Conservation (phyloP, 208 protist species). For the Trypanosoma vivax region DNA sequence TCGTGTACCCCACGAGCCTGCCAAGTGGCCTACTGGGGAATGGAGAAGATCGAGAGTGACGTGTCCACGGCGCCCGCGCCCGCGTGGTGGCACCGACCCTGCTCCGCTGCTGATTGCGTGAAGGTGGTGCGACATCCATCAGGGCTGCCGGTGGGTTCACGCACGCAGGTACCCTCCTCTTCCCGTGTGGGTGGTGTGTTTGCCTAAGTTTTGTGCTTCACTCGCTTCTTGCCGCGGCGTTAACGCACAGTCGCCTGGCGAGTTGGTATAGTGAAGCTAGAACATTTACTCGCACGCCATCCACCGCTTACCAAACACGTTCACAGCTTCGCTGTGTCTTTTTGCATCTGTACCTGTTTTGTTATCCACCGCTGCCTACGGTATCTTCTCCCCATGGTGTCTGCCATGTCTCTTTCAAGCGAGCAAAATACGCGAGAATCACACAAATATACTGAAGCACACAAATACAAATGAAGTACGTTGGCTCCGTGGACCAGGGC, state of each 20-base stretch:
- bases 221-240: slow-evolving; percentile 29
- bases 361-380: not conserved
- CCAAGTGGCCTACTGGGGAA: slow-evolving; percentile 24
- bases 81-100: slow-evolving; percentile 10
- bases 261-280: slow-evolving; percentile 45
- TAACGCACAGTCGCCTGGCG: slow-evolving; percentile 8
- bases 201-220: slow-evolving; percentile 6
- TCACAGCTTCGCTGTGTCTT: not conserved
- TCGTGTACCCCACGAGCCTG: slow-evolving; percentile 23
- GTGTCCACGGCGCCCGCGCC: not conserved
- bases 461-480: slow-evolving; percentile 44
- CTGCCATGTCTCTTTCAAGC: not conserved
- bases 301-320: not conserved
- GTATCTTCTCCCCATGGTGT: not conserved
- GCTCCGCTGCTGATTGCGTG: slow-evolving; percentile 12
- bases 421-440: too few species aligned
- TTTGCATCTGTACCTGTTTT: not conserved
- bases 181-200: slow-evolving; percentile 19
- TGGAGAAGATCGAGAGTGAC: slow-evolving; percentile 28
- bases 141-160: slow-evolving; percentile 16
- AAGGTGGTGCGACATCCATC: slow-evolving; percentile 19
- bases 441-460: not conserved
- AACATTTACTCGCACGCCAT: not conserved
- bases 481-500: slow-evolving; percentile 92
- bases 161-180: not conserved